These are phyloP conservation scores for Ricinus communis DNA, from an alignment of 345 rosid genomes.

Conservation along the genomic window DNA sequence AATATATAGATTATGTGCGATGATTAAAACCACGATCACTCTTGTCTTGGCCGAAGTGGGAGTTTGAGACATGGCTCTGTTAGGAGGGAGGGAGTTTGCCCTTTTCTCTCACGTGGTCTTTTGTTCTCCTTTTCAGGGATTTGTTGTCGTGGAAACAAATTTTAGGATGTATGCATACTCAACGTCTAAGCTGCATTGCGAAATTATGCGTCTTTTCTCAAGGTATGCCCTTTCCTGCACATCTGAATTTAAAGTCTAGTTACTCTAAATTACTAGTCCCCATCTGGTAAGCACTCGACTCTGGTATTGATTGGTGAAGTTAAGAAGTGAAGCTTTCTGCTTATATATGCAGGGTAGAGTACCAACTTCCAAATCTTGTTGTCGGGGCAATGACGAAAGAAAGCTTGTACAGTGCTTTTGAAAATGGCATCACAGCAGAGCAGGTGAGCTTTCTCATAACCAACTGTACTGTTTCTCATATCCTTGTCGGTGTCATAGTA, in stretches of 20 bases:
- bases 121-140: conserved; percentile 56
- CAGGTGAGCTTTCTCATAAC: conserved; percentile 45
- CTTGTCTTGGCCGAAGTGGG: not conserved
- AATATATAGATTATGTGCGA: not conserved
- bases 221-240: conserved; percentile 42
- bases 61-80: not conserved
- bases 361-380: conserved; percentile 93
- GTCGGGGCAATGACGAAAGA: conserved; percentile 91
- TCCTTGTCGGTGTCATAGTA: not conserved
- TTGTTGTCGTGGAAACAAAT: conserved; percentile 90
- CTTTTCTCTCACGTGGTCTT: not conserved
- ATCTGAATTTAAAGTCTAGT: not conserved
- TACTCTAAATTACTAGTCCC: not conserved
- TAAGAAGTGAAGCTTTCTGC: conserved; percentile 4
- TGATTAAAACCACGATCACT: not conserved
- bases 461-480: not conserved
- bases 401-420: conserved; percentile 82
- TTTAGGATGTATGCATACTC: conserved; percentile 94
- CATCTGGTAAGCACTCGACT: not conserved
- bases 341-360: conserved; percentile 67
- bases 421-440: conserved; percentile 85
- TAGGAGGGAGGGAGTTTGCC: not conserved
- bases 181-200: conserved; percentile 87
- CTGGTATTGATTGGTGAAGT: conserved; percentile 4
- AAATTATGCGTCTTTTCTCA: conserved; percentile 85